Evolutionary conservation across 805 yeast genomes (phyloP), one percentile per base, ranked within the genome.

Genomic region (Candida cerambycidarum): DNA sequence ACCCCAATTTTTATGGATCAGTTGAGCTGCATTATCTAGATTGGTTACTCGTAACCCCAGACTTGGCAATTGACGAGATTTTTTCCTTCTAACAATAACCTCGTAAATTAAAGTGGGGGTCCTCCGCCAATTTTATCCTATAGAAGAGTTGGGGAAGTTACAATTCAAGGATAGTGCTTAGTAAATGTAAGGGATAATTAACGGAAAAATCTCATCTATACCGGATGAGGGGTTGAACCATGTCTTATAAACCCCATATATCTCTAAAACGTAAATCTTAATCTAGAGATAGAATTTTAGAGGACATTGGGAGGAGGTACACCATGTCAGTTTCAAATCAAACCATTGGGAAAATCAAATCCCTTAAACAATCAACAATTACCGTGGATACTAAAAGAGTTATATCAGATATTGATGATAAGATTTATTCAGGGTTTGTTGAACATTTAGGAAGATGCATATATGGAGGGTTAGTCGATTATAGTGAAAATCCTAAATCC

Each of bases 391-490:
- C 62, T 5, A 43, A 42, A n/a, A 47, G 66, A 36, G 52, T 45
- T 2, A 25, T 58, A 11, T 57, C 59, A 3, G 42, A 50, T 2
- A 51, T 63, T 14, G 61, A 61, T 39, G 53, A 50, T 15, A 56
- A 54, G 16, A 57, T 61, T 31, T 63, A 61, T 45, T 52, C 62
- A n/a, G 67, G 68, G 14, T 63, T 63, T 43, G 54, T 61, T n/a
- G 68, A 63, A 39, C 67, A 63, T 46, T 47, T 63, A 44, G 68
- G 67, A 12, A 49, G 68, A 34, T 62, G 67, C 41, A 59, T 63
- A 33, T 63, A 63, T 41, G 67, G 66, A n/a, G 68, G 68, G 10
- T 44, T 63, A n/a, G 59, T 63, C 23, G 68, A 63, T 41, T 61
- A 51, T 36, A 33, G 27, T 11, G 54, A 51, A 6, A 28, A 47